Percentiles rank a stretch among this genome's conserved stretches.
These are phyloP conservation scores for Danielia oregonensis DNA, from an alignment of 805 yeast species.

Conservation along the genomic window DNA sequence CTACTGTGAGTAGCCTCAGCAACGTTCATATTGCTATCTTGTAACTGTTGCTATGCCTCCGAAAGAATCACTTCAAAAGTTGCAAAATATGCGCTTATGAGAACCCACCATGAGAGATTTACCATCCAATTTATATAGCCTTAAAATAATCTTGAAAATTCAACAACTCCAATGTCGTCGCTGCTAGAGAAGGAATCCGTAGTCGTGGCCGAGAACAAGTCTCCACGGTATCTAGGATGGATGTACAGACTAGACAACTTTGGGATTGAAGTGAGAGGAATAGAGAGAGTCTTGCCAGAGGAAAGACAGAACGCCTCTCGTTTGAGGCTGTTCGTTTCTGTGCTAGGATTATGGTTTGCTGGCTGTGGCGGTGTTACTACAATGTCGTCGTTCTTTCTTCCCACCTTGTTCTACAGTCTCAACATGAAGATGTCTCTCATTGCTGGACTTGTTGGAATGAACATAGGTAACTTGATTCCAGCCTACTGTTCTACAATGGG, in stretches of 20 bases:
- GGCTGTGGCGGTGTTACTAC: constrained; percentile 39
- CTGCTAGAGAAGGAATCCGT: not conserved
- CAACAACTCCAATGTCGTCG: too few species aligned
- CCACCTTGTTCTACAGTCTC: constrained; percentile 27
- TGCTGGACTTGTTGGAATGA: constrained; percentile 27
- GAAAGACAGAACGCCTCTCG: constrained; percentile 18
- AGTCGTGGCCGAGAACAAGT: not conserved
- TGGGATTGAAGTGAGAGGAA: constrained; percentile 34
- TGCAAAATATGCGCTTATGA: too few species aligned
- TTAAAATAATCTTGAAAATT: too few species aligned
- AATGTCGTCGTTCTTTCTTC: constrained; percentile 34
- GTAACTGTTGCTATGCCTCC: too few species aligned
- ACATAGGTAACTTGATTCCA: constrained; percentile 33
- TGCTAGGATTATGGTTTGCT: constrained; percentile 35
- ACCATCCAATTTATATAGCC: too few species aligned
- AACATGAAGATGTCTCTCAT: constrained; percentile 24
- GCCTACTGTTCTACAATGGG: constrained; percentile 39
- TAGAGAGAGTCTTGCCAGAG: constrained; percentile 29
- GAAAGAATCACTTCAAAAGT: too few species aligned
- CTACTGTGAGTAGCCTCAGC: too few species aligned
- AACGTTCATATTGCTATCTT: too few species aligned
- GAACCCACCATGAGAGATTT: too few species aligned
- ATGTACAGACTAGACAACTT: constrained; percentile 9
- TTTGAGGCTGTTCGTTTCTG: constrained; percentile 24
- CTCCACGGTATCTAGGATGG: constrained; percentile 2